These are phyloP conservation scores for Exidia glandulosa DNA, from an alignment of 768 basidiomycete species.

Conservation along the genomic window DNA sequence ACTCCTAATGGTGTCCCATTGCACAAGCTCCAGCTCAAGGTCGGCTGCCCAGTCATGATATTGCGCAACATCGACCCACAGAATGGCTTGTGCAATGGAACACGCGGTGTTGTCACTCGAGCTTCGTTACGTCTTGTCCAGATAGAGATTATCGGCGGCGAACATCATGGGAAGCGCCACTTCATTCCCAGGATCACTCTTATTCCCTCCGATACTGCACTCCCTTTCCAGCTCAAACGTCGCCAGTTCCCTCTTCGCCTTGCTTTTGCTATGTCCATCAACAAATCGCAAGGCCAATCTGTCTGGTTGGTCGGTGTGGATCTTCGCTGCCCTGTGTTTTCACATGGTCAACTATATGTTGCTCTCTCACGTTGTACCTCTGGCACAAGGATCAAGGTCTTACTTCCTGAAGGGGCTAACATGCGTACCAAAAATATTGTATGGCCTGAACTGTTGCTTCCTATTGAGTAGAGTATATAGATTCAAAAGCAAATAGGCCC, in stretches of 20 bases:
- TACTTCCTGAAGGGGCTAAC: constrained; percentile 11
- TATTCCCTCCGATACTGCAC: constrained; percentile 15
- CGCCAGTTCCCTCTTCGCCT: constrained; percentile 32
- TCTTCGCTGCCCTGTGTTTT: constrained; percentile 24
- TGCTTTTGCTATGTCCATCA: constrained; percentile 38
- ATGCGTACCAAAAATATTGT: constrained; percentile 19
- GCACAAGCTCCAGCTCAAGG: constrained; percentile 21
- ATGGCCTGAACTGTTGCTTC: constrained; percentile 17
- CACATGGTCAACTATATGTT: constrained; percentile 36
- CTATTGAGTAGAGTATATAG: neutral
- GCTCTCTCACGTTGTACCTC: constrained; percentile 29
- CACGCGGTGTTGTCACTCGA: constrained; percentile 15
- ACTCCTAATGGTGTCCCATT: constrained; percentile 28
- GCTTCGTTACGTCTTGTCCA: constrained; percentile 26
- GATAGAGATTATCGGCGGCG: constrained; percentile 23
- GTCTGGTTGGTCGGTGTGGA: constrained; percentile 31
- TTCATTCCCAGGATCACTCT: constrained; percentile 31
- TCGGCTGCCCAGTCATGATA: constrained; percentile 26
- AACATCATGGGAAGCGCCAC: constrained; percentile 22
- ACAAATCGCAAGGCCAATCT: constrained; percentile 40
- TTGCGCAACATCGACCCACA: constrained; percentile 30
- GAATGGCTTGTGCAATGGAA: constrained; percentile 16
- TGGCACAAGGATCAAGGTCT: constrained; percentile 15
- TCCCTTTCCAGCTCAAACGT: constrained; percentile 18
- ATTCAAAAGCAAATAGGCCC: too few relatives aligned